Base-by-base conservation (phyloP, 345 rosid species). In the Balakata baccata region DNA sequence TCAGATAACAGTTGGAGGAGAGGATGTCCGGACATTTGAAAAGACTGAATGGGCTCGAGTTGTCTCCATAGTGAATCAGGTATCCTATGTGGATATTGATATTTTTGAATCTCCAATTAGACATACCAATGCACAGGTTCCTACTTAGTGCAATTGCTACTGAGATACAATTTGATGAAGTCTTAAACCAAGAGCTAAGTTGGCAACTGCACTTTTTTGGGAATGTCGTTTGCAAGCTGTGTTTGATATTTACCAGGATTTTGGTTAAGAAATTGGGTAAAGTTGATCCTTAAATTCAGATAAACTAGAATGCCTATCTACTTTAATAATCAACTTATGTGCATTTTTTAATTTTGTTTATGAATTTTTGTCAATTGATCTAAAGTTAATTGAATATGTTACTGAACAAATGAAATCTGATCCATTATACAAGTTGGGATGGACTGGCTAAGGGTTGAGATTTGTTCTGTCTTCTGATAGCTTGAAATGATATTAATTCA, bases 21-120 rank as follows among this genome's bases (percentile, higher is more conserved):
- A 94, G 81, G 98, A 94, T 89, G 86, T 92, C 66, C 88, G 98
- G 59, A 81, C 89, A 47, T 94, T 92, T 85, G 97, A 90, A 80
- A 94, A 92, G 85, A 89, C 87, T 70, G 97, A 94, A 79, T 92
- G 97, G 98, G 97, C 97, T 39, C 89, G 80, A 65, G 86, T 80
- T 66, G 89, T 94, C 83, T 94, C 98, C 79, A 90, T 92, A 45
- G 98, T 94, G 66, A 94, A 94, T 81, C 98, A 94, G 82, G 98
- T 94, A 86, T 38, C 12, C 46, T 17, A 46, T 65, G 68, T 65
- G 25, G 65, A 69, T 74, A 47, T 71, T n/a, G 41, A 39, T 66
- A 46, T 25, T 23, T 60, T 17, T 64, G 11, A 43, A 22, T 49
- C 38, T 52, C n/a, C 58, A 16, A 0, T 8, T 59, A 59, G 61